A percentile compares a stretch with the other conserved stretches of the same genome.
Conservation (phyloP, 345 rosid genomes). For the Dimocarpus longan region DNA sequence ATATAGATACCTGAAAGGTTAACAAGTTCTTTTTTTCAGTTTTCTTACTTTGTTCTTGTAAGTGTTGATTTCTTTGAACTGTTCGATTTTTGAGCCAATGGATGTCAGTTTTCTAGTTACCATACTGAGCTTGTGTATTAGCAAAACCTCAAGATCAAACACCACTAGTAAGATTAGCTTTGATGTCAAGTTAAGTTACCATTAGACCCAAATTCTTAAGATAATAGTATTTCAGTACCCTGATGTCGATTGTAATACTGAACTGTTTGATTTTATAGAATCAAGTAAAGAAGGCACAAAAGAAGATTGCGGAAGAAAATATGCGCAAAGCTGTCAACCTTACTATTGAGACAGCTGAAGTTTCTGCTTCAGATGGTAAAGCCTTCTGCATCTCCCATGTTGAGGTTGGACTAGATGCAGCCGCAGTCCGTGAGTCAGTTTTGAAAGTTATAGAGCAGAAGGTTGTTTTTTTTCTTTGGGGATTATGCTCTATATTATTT, state of each 20-base stretch:
- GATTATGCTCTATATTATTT: not conserved
- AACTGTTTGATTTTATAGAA: constrained; percentile 37
- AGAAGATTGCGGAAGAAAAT: constrained; percentile 88
- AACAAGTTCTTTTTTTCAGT: not conserved
- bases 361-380: constrained; percentile 72
- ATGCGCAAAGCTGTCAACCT: constrained; percentile 65
- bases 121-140: not conserved
- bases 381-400: constrained; percentile 68
- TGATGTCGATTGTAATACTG: not conserved
- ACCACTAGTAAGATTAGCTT: not conserved
- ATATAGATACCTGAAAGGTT: not conserved
- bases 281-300: constrained; percentile 74
- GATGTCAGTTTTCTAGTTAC: not conserved
- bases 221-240: not conserved
- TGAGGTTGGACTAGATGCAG: constrained; percentile 88
- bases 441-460: constrained; percentile 72
- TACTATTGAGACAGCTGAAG: constrained; percentile 65
- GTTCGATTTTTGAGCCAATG: not conserved
- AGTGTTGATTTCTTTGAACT: not conserved
- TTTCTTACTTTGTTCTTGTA: not conserved
- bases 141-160: not conserved
- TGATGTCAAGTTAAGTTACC: not conserved
- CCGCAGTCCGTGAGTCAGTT: constrained; percentile 95
- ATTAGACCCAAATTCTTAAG: not conserved
- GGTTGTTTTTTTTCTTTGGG: constrained; percentile 37